Evolutionary conservation across 106 monocot genomes (phyloP).

Genomic region (Vanilla planifolia): DNA sequence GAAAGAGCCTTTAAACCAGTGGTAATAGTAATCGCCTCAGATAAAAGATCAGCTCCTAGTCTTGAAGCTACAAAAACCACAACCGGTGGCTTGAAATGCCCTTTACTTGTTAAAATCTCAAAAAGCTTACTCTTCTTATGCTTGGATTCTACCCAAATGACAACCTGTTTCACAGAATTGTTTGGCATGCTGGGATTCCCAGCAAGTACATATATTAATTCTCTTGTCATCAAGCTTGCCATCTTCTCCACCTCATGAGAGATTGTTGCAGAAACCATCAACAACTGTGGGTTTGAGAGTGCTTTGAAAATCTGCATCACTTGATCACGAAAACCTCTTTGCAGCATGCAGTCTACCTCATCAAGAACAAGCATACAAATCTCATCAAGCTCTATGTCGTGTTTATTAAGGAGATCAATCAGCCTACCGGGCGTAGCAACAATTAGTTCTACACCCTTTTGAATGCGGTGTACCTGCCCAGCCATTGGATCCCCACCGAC

Average conservation of each 20-base stretch:
- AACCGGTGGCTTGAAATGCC: slow-evolving; percentile 69
- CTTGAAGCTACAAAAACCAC: slow-evolving; percentile 85
- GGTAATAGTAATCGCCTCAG: slow-evolving; percentile 50
- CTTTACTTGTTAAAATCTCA: slow-evolving; percentile 67
- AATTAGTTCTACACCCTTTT: slow-evolving; percentile 66
- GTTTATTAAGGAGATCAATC: slow-evolving; percentile 69
- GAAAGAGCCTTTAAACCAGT: slow-evolving; percentile 67
- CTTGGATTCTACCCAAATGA: slow-evolving; percentile 86
- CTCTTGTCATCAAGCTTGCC: slow-evolving; percentile 37
- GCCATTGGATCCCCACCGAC: slow-evolving; percentile 72
- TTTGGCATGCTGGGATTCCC: slow-evolving; percentile 43
- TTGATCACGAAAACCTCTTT: slow-evolving; percentile 72
- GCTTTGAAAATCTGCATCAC: slow-evolving; percentile 80
- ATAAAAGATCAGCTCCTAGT: slow-evolving; percentile 72
- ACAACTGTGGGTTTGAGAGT: slow-evolving; percentile 60
- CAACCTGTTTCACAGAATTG: slow-evolving; percentile 60
- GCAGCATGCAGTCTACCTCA: slow-evolving; percentile 86
- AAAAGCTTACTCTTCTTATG: slow-evolving; percentile 81
- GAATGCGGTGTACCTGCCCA: slow-evolving; percentile 56
- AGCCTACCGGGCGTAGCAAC: slow-evolving; percentile 78
- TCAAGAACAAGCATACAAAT: slow-evolving; percentile 64
- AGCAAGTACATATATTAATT: slow-evolving; percentile 36
- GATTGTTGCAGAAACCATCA: slow-evolving; percentile 88
- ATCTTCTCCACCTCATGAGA: slow-evolving; percentile 57
- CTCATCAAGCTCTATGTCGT: slow-evolving; percentile 51